Percentiles rank a stretch among this genome's conserved stretches.
These are phyloP conservation scores for Jaminaea rosea DNA, from an alignment of 1,284 basidiomycete species.

Conservation along the genomic window DNA sequence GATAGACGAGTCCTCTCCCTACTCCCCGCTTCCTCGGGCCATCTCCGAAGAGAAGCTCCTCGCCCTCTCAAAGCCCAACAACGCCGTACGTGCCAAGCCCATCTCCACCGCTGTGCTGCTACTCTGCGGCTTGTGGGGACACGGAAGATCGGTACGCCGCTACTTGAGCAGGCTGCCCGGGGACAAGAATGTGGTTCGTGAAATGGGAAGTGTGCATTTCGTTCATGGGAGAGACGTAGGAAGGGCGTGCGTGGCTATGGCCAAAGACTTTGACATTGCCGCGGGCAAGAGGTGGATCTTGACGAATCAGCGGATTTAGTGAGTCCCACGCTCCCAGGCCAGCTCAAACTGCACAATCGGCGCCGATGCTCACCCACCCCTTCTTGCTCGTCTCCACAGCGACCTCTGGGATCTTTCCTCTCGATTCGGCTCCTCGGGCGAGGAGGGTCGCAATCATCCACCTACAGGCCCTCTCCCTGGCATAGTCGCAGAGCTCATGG, in stretches of 20 bases:
- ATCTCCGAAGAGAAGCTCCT: slow-evolving; percentile 3
- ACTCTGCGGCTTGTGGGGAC: slow-evolving; percentile 33
- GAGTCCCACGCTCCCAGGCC: slow-evolving; percentile 1
- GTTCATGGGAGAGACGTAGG: slow-evolving; percentile 35
- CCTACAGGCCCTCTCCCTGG: slow-evolving; percentile 2
- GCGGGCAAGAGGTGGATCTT: slow-evolving; percentile 32
- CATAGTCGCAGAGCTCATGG: slow-evolving; percentile 6
- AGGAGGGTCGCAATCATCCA: slow-evolving; percentile 7
- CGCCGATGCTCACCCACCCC: neutral
- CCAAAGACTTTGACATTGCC: slow-evolving; percentile 10
- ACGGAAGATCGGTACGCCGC: slow-evolving; percentile 19
- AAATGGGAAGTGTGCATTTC: slow-evolving; percentile 30
- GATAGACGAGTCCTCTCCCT: slow-evolving; percentile 5
- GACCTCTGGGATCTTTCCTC: slow-evolving; percentile 10
- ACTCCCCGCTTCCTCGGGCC: slow-evolving; percentile 2
- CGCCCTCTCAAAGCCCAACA: neutral
- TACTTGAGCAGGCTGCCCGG: slow-evolving; percentile 22
- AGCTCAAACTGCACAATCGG: neutral
- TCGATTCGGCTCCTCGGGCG: slow-evolving; percentile 7
- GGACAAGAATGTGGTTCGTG: slow-evolving; percentile 18
- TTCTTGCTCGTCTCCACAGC: neutral
- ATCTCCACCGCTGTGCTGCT: slow-evolving; percentile 20
- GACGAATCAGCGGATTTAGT: slow-evolving; percentile 15
- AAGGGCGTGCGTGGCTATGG: slow-evolving; percentile 21
- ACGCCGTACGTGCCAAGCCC: slow-evolving; percentile 1